Conservation (phyloP, 1,284 basidiomycete species). For the Dichomitus squalens region DNA sequence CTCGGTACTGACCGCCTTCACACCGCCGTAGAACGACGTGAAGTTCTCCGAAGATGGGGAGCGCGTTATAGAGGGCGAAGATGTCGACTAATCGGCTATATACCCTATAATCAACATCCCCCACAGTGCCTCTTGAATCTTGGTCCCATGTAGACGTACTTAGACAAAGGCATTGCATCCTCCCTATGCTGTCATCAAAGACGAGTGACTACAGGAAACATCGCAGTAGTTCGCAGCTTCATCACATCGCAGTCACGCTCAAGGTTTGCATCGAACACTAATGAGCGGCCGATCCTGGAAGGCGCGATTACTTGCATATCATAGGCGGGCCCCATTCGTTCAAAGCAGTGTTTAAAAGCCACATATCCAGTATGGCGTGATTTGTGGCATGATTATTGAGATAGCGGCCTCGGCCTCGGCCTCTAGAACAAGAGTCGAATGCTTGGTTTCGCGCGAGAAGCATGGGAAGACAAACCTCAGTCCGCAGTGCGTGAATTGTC, state of each 20-base stretch:
- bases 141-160: not conserved
- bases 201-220: not conserved
- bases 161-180: not conserved
- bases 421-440: no score
- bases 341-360: no score
- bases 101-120: not conserved
- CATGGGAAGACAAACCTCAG: no score
- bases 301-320: no score
- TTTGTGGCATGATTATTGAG: no score
- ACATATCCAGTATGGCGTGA: no score
- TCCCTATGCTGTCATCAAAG: not conserved
- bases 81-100: constrained; percentile 38
- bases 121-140: not conserved
- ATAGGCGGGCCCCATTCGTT: no score
- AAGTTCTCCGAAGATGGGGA: constrained; percentile 82
- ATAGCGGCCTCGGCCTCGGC: no score
- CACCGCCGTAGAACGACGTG: constrained; percentile 63
- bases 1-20: constrained; percentile 3
- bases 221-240: not conserved
- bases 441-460: no score
- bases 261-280: not conserved
- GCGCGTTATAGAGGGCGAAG: constrained; percentile 66
- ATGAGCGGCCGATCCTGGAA: not conserved
- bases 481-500: no score
- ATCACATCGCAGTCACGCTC: not conserved